Percentiles rank a stretch among this genome's conserved stretches.
phyloP scores from a whole-genome alignment of 257 asterid species.

The Scutellaria galericulata region DNA sequence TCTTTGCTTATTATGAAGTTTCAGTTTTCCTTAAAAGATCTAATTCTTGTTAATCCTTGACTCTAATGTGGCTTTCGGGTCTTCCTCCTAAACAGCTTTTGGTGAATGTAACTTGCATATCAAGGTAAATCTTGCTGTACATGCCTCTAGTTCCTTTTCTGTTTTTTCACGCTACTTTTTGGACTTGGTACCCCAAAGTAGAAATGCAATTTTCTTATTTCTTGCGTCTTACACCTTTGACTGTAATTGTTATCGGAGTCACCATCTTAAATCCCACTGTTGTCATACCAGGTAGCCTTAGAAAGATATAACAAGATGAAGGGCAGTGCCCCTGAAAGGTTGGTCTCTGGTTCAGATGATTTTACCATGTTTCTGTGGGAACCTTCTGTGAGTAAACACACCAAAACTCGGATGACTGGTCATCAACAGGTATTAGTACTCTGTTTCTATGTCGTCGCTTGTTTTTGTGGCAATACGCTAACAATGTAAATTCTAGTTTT shows the following conservation, averaged over 20 bases:
- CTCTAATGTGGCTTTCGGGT: no score
- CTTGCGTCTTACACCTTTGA: background rate
- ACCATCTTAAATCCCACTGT: slow-evolving; percentile 9
- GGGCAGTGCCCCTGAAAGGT: slow-evolving; percentile 80
- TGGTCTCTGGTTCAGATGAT: slow-evolving; percentile 98
- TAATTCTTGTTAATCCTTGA: background rate
- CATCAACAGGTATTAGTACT: slow-evolving; percentile 80
- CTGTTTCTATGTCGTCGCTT: slow-evolving; percentile 3
- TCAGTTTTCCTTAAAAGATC: background rate
- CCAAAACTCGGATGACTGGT: slow-evolving; percentile 93
- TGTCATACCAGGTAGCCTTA: slow-evolving; percentile 70
- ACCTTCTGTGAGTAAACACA: slow-evolving; percentile 76
- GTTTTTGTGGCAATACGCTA: slow-evolving; percentile 8
- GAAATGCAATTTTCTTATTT: slow-evolving; percentile 13
- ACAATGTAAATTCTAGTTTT: slow-evolving; percentile 1
- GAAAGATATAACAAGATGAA: slow-evolving; percentile 83
- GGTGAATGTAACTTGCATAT: background rate
- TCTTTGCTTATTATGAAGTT: no score
- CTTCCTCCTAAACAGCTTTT: background rate
- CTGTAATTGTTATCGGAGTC: slow-evolving; percentile 16
- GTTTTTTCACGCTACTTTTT: slow-evolving; percentile 4
- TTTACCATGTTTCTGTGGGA: slow-evolving; percentile 97
- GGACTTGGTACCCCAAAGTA: background rate
- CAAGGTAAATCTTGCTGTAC: slow-evolving; percentile 1
- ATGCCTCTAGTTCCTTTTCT: slow-evolving; percentile 8